phyloP scores from a whole-genome alignment of 371 early-diverging fungal genomes.

The Apophysomyces sp. region DNA sequence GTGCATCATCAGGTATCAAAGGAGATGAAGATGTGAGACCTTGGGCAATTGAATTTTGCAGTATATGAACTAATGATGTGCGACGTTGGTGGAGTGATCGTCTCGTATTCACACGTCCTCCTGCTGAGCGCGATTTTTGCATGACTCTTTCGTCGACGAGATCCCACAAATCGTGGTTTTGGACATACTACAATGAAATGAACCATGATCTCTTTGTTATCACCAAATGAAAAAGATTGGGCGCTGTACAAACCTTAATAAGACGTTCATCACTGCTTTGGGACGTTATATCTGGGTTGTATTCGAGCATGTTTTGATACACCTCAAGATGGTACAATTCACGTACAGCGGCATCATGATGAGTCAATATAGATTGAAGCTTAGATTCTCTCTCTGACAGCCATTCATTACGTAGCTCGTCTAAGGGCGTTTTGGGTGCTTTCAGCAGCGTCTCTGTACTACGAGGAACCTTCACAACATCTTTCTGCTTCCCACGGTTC shows the following conservation, averaged over 20 bases:
- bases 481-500: not conserved
- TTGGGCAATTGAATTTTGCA: conserved; percentile 35
- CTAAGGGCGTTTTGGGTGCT: conserved; percentile 32
- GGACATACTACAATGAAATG: conserved; percentile 32
- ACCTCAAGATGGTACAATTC: conserved; percentile 62
- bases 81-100: conserved; percentile 34
- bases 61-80: conserved; percentile 36
- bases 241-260: conserved; percentile 36
- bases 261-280: conserved; percentile 53
- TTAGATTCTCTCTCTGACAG: conserved; percentile 35
- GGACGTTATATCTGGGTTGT: conserved; percentile 42
- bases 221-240: not conserved
- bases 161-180: conserved; percentile 52
- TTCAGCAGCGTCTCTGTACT: conserved; percentile 12
- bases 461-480: not conserved
- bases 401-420: conserved; percentile 25
- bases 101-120: conserved; percentile 38
- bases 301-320: conserved; percentile 54
- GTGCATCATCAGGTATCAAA: conserved; percentile 7
- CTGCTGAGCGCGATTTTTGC: conserved; percentile 19
- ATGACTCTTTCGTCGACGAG: conserved; percentile 33
- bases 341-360: conserved; percentile 52
- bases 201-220: not conserved
- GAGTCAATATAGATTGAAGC: conserved; percentile 43
- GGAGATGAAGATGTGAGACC: conserved; percentile 13